Conservation (phyloP, 176 grass and related monocot genomes). For the Zoysia japonica region DNA sequence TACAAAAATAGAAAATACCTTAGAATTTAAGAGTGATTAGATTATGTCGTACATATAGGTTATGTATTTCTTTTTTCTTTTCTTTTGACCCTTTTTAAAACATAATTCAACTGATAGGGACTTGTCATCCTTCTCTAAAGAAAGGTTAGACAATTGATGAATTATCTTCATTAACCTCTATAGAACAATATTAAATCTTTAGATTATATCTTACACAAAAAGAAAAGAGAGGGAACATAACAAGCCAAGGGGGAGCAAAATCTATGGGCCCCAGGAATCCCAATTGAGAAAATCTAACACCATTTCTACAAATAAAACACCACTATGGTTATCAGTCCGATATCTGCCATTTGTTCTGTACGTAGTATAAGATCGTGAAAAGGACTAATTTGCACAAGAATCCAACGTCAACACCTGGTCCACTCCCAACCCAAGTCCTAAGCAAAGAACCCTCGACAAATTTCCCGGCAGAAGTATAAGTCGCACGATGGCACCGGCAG, state of each 20-base stretch:
- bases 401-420: conserved; percentile 35
- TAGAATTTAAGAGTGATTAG: too few relatives aligned
- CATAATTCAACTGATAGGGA: too few relatives aligned
- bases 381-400: conserved; percentile 7
- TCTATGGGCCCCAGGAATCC: conserved; percentile 19
- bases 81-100: too few relatives aligned
- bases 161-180: too few relatives aligned
- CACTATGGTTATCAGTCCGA: background rate
- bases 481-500: conserved; percentile 31
- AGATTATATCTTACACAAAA: background rate
- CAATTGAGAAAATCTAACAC: conserved; percentile 15
- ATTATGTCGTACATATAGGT: too few relatives aligned
- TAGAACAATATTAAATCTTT: too few relatives aligned
- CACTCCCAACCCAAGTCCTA: background rate
- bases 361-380: background rate
- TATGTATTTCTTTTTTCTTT: too few relatives aligned
- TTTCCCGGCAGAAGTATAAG: conserved; percentile 46
- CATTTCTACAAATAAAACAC: background rate
- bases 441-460: conserved; percentile 31
- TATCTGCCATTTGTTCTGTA: conserved; percentile 2
- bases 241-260: conserved; percentile 14
- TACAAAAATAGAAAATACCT: too few relatives aligned
- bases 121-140: too few relatives aligned
- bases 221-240: background rate
- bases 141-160: too few relatives aligned